Evolutionary conservation across 192 early-diverging fungal genomes (phyloP).

Genomic region (Thamnidium elegans): DNA sequence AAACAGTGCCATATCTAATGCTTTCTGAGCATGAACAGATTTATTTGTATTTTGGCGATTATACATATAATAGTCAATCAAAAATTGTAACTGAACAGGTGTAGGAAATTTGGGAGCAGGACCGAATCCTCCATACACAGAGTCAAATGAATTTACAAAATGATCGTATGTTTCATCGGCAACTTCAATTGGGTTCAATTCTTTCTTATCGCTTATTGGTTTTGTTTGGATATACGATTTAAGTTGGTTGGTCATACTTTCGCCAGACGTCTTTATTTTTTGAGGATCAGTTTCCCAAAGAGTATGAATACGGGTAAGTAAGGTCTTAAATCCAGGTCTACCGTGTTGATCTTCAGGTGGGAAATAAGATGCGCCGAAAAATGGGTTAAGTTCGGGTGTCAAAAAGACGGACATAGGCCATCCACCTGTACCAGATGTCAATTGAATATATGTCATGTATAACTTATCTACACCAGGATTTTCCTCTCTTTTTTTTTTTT

Average conservation of each 20-base stretch:
- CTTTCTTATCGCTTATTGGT: not conserved
- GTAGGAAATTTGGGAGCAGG: slow-evolving; percentile 63
- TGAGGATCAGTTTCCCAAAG: slow-evolving; percentile 42
- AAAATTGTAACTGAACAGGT: slow-evolving; percentile 52
- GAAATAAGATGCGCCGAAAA: slow-evolving; percentile 48
- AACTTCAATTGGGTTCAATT: slow-evolving; percentile 14
- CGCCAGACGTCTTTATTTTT: slow-evolving; percentile 32
- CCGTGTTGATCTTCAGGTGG: slow-evolving; percentile 40
- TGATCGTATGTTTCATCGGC: slow-evolving; percentile 39
- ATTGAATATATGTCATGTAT: slow-evolving; percentile 65
- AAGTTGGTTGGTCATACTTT: slow-evolving; percentile 42
- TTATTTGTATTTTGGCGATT: slow-evolving; percentile 10
- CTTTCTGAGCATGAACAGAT: slow-evolving; percentile 19
- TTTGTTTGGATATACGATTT: slow-evolving; percentile 22
- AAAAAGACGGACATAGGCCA: slow-evolving; percentile 69
- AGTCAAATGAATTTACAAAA: slow-evolving; percentile 42
- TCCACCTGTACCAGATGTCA: slow-evolving; percentile 58
- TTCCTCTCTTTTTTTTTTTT: slow-evolving; percentile 49
- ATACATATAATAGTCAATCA: slow-evolving; percentile 46
- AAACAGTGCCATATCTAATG: slow-evolving; percentile 39
- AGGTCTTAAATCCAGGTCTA: slow-evolving; percentile 37
- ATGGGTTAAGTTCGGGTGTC: slow-evolving; percentile 48
- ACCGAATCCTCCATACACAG: slow-evolving; percentile 53
- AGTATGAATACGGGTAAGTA: slow-evolving; percentile 30
- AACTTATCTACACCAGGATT: slow-evolving; percentile 61